These are phyloP conservation scores for Melampsora medusae DNA, from an alignment of 1,284 basidiomycete genomes.

Conservation along the genomic window DNA sequence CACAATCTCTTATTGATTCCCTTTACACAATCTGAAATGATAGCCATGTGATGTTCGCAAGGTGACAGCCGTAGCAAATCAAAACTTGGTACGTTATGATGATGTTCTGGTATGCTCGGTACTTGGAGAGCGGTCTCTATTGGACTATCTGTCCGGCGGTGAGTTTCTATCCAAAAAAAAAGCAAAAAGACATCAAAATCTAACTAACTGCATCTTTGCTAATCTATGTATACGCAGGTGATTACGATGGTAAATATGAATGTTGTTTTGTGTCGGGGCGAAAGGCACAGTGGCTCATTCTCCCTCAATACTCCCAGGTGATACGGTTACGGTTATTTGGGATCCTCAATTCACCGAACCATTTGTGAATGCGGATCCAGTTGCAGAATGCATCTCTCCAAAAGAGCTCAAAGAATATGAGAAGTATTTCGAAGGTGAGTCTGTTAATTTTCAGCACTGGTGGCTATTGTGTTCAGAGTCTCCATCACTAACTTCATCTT, in stretches of 20 bases:
- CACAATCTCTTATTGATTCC: neutral
- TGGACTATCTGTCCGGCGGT: conserved; percentile 38
- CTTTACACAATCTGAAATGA: neutral
- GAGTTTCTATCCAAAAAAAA: neutral
- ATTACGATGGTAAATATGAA: conserved; percentile 35
- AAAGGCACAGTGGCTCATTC: neutral
- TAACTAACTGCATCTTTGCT: neutral
- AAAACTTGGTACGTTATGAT: conserved; percentile 14
- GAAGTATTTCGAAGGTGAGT: conserved; percentile 14
- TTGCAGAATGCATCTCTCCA: neutral
- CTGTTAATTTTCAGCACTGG: neutral
- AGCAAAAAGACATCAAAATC: neutral
- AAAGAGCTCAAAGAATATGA: conserved; percentile 20
- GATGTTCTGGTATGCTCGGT: conserved; percentile 40
- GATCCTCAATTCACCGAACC: conserved; percentile 19
- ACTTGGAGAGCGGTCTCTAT: conserved; percentile 19
- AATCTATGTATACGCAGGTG: conserved; percentile 13
- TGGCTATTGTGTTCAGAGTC: neutral
- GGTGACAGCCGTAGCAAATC: conserved; percentile 34
- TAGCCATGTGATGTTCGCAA: conserved; percentile 39
- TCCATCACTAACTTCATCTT: neutral
- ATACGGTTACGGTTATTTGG: conserved; percentile 40
- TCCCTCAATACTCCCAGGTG: conserved; percentile 10
- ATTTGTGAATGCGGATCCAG: conserved; percentile 29
- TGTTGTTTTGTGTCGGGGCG: neutral